A percentile compares a stretch with the other conserved stretches of the same genome.
phyloP scores from a whole-genome alignment of 148 eudicot species.

The Mesembryanthemum crystallinum region DNA sequence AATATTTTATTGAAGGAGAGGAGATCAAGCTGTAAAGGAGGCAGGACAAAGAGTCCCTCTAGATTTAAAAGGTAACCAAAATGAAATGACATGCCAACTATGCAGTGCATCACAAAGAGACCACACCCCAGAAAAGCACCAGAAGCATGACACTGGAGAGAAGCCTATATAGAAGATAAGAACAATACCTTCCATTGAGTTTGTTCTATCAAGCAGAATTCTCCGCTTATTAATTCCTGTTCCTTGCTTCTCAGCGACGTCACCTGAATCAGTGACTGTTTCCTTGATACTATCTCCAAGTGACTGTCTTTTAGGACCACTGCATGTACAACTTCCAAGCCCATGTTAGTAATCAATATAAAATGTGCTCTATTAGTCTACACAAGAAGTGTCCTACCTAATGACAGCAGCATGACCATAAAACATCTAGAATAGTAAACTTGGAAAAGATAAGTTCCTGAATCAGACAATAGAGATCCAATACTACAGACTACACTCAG shows the following conservation, averaged over 20 bases:
- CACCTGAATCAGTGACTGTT: slow-evolving; percentile 24
- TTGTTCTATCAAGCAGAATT: slow-evolving; percentile 41
- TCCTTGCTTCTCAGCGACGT: slow-evolving; percentile 28
- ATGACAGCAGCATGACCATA: no score
- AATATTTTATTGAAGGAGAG: neutral
- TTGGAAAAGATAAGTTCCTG: no score
- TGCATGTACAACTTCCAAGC: slow-evolving; percentile 20
- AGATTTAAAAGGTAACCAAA: no score
- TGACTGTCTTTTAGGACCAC: slow-evolving; percentile 34
- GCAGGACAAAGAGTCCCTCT: no score
- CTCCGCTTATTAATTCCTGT: slow-evolving; percentile 22
- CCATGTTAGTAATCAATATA: slow-evolving; percentile 2
- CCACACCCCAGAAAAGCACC: no score
- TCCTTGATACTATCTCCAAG: slow-evolving; percentile 27
- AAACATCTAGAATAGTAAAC: no score
- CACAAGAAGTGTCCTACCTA: no score
- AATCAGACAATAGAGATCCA: no score
- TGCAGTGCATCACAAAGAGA: no score
- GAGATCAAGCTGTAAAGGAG: no score
- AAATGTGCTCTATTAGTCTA: neutral
- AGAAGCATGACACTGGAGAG: neutral
- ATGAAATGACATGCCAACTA: no score
- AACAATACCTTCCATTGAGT: slow-evolving; percentile 46
- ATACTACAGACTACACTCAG: no score
- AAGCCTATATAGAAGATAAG: neutral